phyloP scores from a whole-genome alignment of 164 flowering plant genomes.

The Houttuynia cordata region DNA sequence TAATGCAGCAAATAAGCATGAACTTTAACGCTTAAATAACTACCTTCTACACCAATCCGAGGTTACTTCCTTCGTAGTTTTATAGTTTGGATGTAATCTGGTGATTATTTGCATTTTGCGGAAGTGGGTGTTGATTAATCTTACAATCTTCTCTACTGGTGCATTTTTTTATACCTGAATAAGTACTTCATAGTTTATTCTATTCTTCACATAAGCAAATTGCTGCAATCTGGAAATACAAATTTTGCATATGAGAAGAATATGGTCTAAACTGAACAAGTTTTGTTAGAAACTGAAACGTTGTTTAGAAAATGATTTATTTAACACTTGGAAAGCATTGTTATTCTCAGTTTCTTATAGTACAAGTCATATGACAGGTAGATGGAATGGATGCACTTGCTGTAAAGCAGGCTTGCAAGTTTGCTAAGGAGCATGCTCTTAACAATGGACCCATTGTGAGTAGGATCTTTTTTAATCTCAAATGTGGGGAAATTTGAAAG shows the following conservation, averaged over 20 bases:
- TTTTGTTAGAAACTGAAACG: no score
- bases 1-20: no score
- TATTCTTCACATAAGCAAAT: not conserved
- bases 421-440: conserved; percentile 87
- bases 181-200: no score
- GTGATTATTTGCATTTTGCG: not conserved
- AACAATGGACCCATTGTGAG: conserved; percentile 96
- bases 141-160: not conserved
- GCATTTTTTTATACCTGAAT: not conserved
- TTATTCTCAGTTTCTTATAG: not conserved
- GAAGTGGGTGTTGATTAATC: not conserved
- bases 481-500: not conserved
- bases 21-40: no score
- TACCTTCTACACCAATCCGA: no score
- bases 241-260: not conserved
- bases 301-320: not conserved
- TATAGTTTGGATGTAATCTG: not conserved
- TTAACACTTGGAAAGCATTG: not conserved
- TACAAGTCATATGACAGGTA: conserved; percentile 35
- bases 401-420: conserved; percentile 92
- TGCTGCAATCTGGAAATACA: not conserved
- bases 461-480: conserved; percentile 6
- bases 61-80: no score
- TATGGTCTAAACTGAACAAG: no score
- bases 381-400: conserved; percentile 99